Evolutionary conservation across 169 alveolate species (phyloP).

Genomic region (Eimeria maxima): DNA sequence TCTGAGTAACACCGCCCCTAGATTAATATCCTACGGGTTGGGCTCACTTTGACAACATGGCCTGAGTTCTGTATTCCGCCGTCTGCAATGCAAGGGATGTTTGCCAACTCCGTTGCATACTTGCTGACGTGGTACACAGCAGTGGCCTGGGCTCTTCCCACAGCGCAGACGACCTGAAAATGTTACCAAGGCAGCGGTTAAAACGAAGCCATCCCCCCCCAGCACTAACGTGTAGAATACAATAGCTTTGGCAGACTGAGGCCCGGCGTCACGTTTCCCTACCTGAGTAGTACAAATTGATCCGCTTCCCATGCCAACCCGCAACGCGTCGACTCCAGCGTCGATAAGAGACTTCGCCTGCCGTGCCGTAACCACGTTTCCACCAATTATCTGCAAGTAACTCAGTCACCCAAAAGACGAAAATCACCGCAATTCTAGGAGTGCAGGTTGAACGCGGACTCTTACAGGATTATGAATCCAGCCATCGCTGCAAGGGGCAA

Average conservation of each 20-base stretch:
- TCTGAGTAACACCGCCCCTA: background rate
- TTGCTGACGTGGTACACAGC: slow-evolving; percentile 95
- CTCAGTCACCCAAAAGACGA: background rate
- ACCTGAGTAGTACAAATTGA: slow-evolving; percentile 97
- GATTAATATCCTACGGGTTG: background rate
- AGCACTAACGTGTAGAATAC: background rate
- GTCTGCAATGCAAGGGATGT: slow-evolving; percentile 96
- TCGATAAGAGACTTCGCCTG: slow-evolving; percentile 92
- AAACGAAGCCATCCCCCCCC: background rate
- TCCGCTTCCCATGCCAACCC: slow-evolving; percentile 97
- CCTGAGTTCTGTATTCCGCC: slow-evolving; percentile 97
- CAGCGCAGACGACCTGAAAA: slow-evolving; percentile 92
- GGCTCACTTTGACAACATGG: slow-evolving; percentile 94
- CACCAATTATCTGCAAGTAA: slow-evolving; percentile 92
- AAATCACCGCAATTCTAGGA: background rate
- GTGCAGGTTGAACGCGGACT: background rate
- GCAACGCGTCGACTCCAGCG: slow-evolving; percentile 87
- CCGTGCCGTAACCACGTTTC: slow-evolving; percentile 96
- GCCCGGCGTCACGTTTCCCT: background rate
- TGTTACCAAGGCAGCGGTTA: background rate
- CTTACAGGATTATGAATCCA: background rate
- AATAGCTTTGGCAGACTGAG: too few species aligned
- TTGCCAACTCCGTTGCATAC: slow-evolving; percentile 89
- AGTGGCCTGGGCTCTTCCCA: slow-evolving; percentile 95
- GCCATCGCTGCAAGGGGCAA: background rate